Conservation (phyloP, 345 rosid genomes). For the Populus alba region DNA sequence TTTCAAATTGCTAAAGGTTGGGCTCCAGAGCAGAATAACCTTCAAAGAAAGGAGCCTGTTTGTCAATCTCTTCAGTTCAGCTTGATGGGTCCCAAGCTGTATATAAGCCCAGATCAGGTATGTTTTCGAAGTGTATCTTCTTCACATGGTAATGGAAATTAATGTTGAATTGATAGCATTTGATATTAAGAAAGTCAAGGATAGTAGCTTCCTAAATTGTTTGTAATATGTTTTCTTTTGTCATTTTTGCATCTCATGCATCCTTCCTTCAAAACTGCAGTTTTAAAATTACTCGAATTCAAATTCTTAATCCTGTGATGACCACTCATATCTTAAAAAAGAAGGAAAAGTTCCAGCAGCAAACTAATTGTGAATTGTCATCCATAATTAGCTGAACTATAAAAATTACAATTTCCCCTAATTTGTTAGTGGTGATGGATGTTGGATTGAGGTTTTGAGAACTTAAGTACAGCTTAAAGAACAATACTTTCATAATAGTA, state of each 20-base stretch:
- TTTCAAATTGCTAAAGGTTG: slow-evolving; percentile 82
- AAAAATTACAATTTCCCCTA: background rate
- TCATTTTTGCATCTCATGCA: background rate
- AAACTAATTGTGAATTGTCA: background rate
- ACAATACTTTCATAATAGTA: background rate
- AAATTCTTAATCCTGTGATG: background rate
- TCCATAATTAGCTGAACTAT: background rate
- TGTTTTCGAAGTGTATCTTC: background rate
- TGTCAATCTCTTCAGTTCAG: slow-evolving; percentile 90
- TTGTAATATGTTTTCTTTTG: background rate
- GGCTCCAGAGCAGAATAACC: slow-evolving; percentile 92
- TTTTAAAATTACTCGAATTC: background rate
- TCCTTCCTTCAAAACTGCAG: background rate
- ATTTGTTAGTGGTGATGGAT: background rate
- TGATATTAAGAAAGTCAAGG: background rate
- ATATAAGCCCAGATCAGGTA: slow-evolving; percentile 93
- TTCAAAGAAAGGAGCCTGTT: slow-evolving; percentile 89
- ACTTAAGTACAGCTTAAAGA: background rate
- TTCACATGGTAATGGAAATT: slow-evolving; percentile 2
- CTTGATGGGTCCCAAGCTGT: slow-evolving; percentile 98
- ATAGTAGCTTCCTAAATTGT: background rate
- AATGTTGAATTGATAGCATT: background rate
- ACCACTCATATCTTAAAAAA: background rate
- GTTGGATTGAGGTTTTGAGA: background rate
- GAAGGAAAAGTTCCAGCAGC: background rate